Conservation (phyloP, 306 rosid genomes). For the Rosa chinensis region DNA sequence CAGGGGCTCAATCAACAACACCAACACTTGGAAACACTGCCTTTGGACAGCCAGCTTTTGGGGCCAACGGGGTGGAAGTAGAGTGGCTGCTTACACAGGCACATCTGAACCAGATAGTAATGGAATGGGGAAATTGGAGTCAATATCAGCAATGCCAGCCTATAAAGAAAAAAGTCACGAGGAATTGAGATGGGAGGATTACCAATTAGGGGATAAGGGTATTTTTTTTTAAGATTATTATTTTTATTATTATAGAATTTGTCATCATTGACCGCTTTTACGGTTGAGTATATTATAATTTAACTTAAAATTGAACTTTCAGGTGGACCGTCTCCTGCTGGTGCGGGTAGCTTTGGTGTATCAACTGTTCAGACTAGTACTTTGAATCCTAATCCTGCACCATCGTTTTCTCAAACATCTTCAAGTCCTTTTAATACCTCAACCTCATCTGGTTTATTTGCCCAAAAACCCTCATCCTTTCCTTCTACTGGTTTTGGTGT, state of each 20-base stretch:
- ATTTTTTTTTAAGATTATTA: not conserved
- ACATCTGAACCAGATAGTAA: slow-evolving; percentile 66
- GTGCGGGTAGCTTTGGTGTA: slow-evolving; percentile 49
- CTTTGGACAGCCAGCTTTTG: slow-evolving; percentile 69
- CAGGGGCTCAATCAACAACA: slow-evolving; percentile 72
- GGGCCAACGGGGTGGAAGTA: slow-evolving; percentile 87
- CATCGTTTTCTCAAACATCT: slow-evolving; percentile 60
- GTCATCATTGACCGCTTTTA: slow-evolving; percentile 2
- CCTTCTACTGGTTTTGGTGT: slow-evolving; percentile 45
- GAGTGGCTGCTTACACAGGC: slow-evolving; percentile 64
- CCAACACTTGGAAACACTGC: slow-evolving; percentile 58
- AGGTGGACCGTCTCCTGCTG: slow-evolving; percentile 85
- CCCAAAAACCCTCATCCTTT: slow-evolving; percentile 56
- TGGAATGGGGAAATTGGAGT: slow-evolving; percentile 69
- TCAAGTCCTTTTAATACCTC: slow-evolving; percentile 60
- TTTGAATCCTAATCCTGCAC: slow-evolving; percentile 52
- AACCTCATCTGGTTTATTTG: slow-evolving; percentile 57
- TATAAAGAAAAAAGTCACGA: slow-evolving; percentile 95
- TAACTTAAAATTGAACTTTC: slow-evolving; percentile 16
- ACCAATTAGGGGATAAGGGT: slow-evolving; percentile 95
- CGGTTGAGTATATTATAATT: not conserved
- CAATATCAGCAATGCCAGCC: slow-evolving; percentile 88
- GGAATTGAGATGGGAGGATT: slow-evolving; percentile 97
- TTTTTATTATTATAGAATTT: not conserved
- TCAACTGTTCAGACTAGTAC: slow-evolving; percentile 53